Conservation (phyloP, 2,329 filamentous ascomycete genomes). For the Fusarium domesticum region DNA sequence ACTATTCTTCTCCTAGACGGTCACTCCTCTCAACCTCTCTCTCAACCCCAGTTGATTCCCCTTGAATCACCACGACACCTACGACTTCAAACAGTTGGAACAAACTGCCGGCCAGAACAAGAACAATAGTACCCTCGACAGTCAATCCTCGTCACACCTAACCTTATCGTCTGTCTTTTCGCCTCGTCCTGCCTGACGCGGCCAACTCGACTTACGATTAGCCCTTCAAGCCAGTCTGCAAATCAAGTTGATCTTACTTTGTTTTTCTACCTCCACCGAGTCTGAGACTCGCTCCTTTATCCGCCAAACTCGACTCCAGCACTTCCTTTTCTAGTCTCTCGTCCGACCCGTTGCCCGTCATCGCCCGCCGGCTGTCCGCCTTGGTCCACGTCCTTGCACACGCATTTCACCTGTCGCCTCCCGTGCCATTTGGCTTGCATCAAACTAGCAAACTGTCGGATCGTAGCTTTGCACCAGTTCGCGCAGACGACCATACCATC, state of each 20-base stretch:
- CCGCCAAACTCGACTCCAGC: slow-evolving; percentile 18
- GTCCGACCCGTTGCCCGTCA: slow-evolving; percentile 13
- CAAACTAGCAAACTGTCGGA: slow-evolving; percentile 24
- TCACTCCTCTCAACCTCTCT: not conserved
- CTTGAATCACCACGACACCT: no score
- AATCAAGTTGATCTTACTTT: slow-evolving; percentile 21
- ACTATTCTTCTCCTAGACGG: not conserved
- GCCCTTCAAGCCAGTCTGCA: slow-evolving; percentile 9
- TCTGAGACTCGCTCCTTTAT: slow-evolving; percentile 28
- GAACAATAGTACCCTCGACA: slow-evolving; percentile 7
- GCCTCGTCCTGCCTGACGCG: slow-evolving; percentile 21
- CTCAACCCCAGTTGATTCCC: no score
- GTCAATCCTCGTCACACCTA: slow-evolving; percentile 2
- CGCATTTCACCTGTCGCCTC: slow-evolving; percentile 24
- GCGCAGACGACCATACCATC: slow-evolving; percentile 10
- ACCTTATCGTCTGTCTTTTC: slow-evolving; percentile 3
- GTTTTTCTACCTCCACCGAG: slow-evolving; percentile 20
- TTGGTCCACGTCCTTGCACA: slow-evolving; percentile 13
- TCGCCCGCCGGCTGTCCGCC: slow-evolving; percentile 12
- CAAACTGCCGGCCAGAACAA: slow-evolving; percentile 20
- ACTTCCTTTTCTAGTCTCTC: slow-evolving; percentile 19
- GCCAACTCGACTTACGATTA: slow-evolving; percentile 12
- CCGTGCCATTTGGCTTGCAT: slow-evolving; percentile 23
- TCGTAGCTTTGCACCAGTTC: slow-evolving; percentile 15
- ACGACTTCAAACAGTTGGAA: slow-evolving; percentile 12